phyloP scores from a whole-genome alignment of 129 eudicot genomes.

The Saposhnikovia divaricata region DNA sequence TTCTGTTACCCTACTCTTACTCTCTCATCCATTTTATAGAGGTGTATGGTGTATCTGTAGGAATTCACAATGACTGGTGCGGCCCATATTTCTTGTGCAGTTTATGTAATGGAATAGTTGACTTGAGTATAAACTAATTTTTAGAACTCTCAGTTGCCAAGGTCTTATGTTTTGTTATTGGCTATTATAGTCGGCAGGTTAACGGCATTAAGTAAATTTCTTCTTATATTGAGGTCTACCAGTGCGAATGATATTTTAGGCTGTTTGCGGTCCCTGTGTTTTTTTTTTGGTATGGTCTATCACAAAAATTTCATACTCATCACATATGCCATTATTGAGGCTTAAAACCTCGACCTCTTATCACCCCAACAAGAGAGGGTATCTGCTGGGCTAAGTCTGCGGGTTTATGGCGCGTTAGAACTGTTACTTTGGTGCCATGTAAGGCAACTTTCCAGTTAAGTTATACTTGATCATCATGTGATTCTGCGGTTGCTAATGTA shows the following conservation, averaged over 20 bases:
- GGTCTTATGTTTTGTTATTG: background rate
- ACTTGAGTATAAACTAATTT: background rate
- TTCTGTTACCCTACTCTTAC: slow-evolving; percentile 8
- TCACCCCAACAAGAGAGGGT: background rate
- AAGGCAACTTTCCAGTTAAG: background rate
- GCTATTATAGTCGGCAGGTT: background rate
- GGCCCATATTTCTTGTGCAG: background rate
- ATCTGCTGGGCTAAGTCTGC: background rate
- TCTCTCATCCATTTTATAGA: background rate
- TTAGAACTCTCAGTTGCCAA: background rate
- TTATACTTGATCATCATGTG: background rate
- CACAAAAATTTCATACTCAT: background rate
- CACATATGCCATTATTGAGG: background rate
- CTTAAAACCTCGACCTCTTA: no score
- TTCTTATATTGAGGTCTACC: background rate
- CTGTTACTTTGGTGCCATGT: background rate
- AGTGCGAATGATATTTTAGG: background rate
- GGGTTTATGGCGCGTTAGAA: background rate
- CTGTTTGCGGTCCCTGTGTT: background rate
- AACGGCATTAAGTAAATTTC: no score
- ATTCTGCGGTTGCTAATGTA: background rate
- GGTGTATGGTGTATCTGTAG: slow-evolving; percentile 3
- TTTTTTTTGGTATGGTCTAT: background rate
- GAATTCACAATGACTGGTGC: background rate
- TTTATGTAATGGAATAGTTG: background rate